Percentiles rank a stretch among this genome's conserved stretches.
Conservation (phyloP, 495 filamentous ascomycete species). For the Hypoxylon fuscum region DNA sequence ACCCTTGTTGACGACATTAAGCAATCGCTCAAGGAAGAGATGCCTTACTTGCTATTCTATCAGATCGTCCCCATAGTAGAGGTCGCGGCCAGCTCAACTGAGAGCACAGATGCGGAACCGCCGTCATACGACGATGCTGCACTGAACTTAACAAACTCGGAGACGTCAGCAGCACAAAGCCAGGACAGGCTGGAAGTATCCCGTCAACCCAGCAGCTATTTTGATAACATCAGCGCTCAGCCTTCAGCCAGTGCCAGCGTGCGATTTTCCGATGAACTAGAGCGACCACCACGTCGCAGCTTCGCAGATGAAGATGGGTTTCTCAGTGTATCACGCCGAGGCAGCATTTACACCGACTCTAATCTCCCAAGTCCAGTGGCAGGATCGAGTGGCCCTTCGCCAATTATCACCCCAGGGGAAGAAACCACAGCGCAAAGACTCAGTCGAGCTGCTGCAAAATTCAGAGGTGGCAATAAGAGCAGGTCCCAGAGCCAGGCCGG, state of each 20-base stretch:
- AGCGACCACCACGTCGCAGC: slow-evolving; percentile 44
- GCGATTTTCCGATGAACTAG: slow-evolving; percentile 53
- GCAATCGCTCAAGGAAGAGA: slow-evolving; percentile 77
- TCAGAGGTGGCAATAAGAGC: slow-evolving; percentile 66
- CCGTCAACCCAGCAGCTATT: slow-evolving; percentile 53
- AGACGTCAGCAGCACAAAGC: slow-evolving; percentile 32
- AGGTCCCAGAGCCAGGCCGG: slow-evolving; percentile 73
- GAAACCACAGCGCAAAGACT: slow-evolving; percentile 59
- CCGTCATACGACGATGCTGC: slow-evolving; percentile 66
- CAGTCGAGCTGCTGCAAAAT: slow-evolving; percentile 68
- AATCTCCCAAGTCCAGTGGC: slow-evolving; percentile 49
- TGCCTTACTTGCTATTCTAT: slow-evolving; percentile 94
- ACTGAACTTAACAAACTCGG: slow-evolving; percentile 36
- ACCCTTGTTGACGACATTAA: slow-evolving; percentile 79
- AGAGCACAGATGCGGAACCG: slow-evolving; percentile 59
- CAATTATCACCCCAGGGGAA: slow-evolving; percentile 58
- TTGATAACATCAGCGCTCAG: slow-evolving; percentile 41
- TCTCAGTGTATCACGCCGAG: slow-evolving; percentile 51
- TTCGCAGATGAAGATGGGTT: slow-evolving; percentile 51
- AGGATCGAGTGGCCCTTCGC: slow-evolving; percentile 49
- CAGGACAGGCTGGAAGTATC: slow-evolving; percentile 42
- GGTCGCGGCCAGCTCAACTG: slow-evolving; percentile 64
- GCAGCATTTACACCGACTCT: slow-evolving; percentile 59
- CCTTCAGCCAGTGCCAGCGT: slow-evolving; percentile 48
- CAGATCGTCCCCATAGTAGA: slow-evolving; percentile 88